phyloP scores from a whole-genome alignment of 2,329 filamentous ascomycete species.

The Sarocladium kiliense region DNA sequence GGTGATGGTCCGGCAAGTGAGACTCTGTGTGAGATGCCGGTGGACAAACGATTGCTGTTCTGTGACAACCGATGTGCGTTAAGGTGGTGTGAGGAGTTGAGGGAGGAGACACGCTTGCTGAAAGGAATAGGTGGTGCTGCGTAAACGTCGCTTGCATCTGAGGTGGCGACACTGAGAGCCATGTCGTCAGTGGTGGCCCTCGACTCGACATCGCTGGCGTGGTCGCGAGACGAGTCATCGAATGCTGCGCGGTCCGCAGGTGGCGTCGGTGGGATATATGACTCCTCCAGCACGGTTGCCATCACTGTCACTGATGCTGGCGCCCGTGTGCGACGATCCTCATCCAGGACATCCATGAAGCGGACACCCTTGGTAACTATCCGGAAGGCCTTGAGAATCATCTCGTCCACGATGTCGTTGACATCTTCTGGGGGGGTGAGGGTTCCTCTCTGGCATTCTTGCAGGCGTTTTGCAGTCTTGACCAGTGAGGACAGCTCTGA shows the following conservation, averaged over 20 bases:
- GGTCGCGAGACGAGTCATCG: conserved; percentile 29
- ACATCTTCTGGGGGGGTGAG: conserved; percentile 48
- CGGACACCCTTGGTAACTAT: conserved; percentile 87
- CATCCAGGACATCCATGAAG: conserved; percentile 82
- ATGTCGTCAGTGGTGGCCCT: conserved; percentile 27
- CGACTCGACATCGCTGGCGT: conserved; percentile 34
- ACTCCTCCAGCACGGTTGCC: conserved; percentile 55
- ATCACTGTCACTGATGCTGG: conserved; percentile 54
- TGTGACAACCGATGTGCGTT: conserved; percentile 24
- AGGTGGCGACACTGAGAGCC: conserved; percentile 26
- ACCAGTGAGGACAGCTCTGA: conserved; percentile 87
- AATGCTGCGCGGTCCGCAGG: conserved; percentile 53
- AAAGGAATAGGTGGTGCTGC: conserved; percentile 2
- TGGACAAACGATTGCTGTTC: conserved; percentile 41
- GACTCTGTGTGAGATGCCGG: conserved; percentile 64
- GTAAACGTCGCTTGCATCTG: conserved; percentile 28
- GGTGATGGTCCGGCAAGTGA: conserved; percentile 68
- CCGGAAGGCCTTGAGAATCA: conserved; percentile 89
- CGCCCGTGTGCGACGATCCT: conserved; percentile 46
- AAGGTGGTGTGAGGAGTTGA: conserved; percentile 27
- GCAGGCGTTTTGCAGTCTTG: conserved; percentile 80
- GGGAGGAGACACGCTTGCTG: conserved; percentile 43
- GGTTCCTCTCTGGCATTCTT: conserved; percentile 59
- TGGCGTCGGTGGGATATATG: conserved; percentile 55
- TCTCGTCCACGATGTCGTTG: conserved; percentile 80